Evolutionary conservation across 1,284 basidiomycete species (phyloP).

Genomic region (Microbotryum intermedium): DNA sequence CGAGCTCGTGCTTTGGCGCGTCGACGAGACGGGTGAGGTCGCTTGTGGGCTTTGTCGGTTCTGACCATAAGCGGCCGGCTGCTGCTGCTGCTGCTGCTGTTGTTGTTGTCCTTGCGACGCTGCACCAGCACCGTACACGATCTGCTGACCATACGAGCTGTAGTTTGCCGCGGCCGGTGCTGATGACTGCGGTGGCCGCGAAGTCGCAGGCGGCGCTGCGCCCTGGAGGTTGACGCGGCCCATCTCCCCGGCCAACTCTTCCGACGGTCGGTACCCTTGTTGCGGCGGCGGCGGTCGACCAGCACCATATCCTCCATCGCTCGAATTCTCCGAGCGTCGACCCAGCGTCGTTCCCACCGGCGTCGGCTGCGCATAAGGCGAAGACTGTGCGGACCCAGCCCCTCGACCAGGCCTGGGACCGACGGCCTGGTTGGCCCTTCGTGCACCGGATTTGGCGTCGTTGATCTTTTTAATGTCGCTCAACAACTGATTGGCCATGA

Average conservation of each 20-base stretch:
- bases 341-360: conserved; percentile 12
- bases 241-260: conserved; percentile 11
- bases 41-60: too few relatives aligned
- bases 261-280: conserved; percentile 6
- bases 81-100: conserved; percentile 20
- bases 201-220: too few relatives aligned
- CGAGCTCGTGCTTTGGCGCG: conserved; percentile 13
- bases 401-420: not conserved
- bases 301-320: conserved; percentile 4
- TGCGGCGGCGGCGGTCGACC: conserved; percentile 1
- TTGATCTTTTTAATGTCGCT: conserved; percentile 72
- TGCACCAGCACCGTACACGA: not conserved
- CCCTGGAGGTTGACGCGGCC: conserved; percentile 17
- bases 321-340: conserved; percentile 5
- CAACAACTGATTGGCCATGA: conserved; percentile 89
- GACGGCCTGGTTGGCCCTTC: conserved; percentile 25
- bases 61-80: not conserved
- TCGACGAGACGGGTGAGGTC: not conserved
- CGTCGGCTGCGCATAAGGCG: conserved; percentile 23
- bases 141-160: too few relatives aligned
- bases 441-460: conserved; percentile 22
- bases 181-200: too few relatives aligned
- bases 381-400: not conserved
- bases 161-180: too few relatives aligned
- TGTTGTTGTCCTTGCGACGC: too few relatives aligned